Evolutionary conservation across 2,329 filamentous ascomycete genomes (phyloP).

Genomic region (Didymella sp.): DNA sequence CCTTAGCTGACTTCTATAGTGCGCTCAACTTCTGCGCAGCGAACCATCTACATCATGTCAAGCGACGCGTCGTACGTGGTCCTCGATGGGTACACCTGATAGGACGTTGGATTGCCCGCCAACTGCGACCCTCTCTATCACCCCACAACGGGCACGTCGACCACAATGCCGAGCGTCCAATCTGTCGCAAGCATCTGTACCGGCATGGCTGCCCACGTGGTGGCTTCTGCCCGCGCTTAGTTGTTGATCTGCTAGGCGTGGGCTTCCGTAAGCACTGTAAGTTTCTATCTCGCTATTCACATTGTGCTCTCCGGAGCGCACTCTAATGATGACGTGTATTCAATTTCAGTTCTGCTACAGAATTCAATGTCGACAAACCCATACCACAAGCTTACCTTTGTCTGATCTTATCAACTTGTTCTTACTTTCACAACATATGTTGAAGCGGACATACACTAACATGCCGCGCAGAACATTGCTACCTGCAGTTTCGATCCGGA

Average conservation of each 20-base stretch:
- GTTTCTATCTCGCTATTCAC: conserved; percentile 3
- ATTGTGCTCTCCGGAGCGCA: conserved; percentile 4
- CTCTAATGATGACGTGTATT: conserved; percentile 49
- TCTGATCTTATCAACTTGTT: conserved; percentile 50
- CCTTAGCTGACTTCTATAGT: conserved; percentile 30
- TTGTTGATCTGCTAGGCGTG: neutral
- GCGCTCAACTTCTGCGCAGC: neutral
- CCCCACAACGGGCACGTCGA: neutral
- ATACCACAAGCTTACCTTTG: conserved; percentile 62
- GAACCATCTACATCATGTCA: neutral
- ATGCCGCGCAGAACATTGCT: conserved; percentile 13
- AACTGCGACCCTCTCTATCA: neutral
- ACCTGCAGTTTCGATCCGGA: neutral
- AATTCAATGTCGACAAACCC: conserved; percentile 64
- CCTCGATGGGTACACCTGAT: neutral
- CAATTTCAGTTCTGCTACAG: conserved; percentile 70
- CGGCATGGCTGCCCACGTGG: neutral
- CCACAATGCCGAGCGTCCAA: neutral
- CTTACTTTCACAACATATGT: conserved; percentile 1
- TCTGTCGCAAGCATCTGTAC: neutral
- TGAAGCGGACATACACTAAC: conserved; percentile 28
- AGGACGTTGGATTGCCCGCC: neutral
- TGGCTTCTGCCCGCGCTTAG: neutral
- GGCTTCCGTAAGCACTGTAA: conserved; percentile 21
- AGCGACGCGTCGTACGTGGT: neutral